Base-by-base conservation (phyloP, 1,284 basidiomycete genomes). In the Ganoderma lingzhi region DNA sequence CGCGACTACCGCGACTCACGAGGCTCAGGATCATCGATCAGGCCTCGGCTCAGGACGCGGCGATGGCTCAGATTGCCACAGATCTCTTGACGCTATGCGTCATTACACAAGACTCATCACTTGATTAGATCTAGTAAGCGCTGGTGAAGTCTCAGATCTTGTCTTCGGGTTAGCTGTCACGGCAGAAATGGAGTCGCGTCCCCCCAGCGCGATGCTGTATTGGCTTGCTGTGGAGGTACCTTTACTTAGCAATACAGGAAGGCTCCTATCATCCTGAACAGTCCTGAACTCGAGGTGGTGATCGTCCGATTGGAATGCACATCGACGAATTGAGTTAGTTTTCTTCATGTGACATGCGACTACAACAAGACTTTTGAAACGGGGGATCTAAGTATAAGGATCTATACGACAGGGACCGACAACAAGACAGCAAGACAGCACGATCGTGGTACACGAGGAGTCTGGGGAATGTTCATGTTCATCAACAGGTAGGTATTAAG, bases 361-460 rank as follows among this genome's bases (percentile, higher is more conserved):
- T 48, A 51, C 48, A 51, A 51, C 48, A 51, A 51, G 48, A 51
- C 48, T 23, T 51, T 28, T 28, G 48, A 51, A 51, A 51, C 48
- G 48, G 48, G 48, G 48, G 48, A 23, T 37, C 37, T 37, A 37
- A 37, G 37, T 9, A 37, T 6, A 4, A 23, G 23, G 23, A 23
- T 35, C 35, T 35, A 35, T 41, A 41, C 39, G 39, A 41, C 39
- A 41, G 12, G 39, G 6, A 48, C n/a, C 23, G n/a, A 28, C 23
- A 10, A 30, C 23, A 53, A 53, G 48, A 53, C 23, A 53, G 48
- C 48, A 53, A 53, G 48, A 53, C 12, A 53, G 48, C 48, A 53
- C 23, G 48, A 53, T 53, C 48, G 23, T 53, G 23, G 48, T 14
- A 53, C 45, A 48, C 19, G n/a, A 23, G n/a, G 45, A 48, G n/a